Evolutionary conservation across 495 filamentous ascomycete species (phyloP).

Genomic region (Tuber indicum): DNA sequence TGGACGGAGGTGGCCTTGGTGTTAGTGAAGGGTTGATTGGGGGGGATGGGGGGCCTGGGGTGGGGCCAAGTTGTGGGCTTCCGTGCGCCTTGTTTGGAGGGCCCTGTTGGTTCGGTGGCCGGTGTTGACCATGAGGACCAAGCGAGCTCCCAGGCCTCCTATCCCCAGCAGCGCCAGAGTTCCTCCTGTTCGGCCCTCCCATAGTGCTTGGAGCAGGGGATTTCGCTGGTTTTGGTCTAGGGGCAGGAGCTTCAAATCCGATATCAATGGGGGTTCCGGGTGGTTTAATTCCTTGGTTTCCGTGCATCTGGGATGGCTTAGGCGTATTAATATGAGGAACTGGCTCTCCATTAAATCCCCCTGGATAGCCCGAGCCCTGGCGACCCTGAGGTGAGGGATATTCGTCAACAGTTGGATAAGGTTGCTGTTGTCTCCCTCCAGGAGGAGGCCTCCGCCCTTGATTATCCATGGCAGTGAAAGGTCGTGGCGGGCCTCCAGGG

Average conservation of each 20-base stretch:
- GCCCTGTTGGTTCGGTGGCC: slow-evolving; percentile 32
- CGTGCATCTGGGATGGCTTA: slow-evolving; percentile 15
- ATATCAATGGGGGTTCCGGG: slow-evolving; percentile 30
- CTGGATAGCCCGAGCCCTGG: slow-evolving; percentile 22
- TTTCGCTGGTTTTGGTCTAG: slow-evolving; percentile 35
- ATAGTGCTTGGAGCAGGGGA: slow-evolving; percentile 22
- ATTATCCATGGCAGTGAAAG: slow-evolving; percentile 28
- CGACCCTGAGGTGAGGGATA: slow-evolving; percentile 23
- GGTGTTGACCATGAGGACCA: slow-evolving; percentile 21
- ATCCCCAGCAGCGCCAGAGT: slow-evolving; percentile 11
- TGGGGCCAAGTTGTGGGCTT: slow-evolving; percentile 9
- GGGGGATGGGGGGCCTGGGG: slow-evolving; percentile 26
- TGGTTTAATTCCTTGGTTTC: slow-evolving; percentile 10
- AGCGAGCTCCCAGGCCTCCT: slow-evolving; percentile 29
- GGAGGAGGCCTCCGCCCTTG: slow-evolving; percentile 24
- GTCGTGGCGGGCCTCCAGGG: slow-evolving; percentile 27
- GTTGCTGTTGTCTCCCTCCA: slow-evolving; percentile 17
- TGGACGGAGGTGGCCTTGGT: slow-evolving; percentile 34
- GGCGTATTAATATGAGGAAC: slow-evolving; percentile 25
- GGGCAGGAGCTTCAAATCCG: slow-evolving; percentile 39
- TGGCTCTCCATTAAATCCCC: slow-evolving; percentile 23
- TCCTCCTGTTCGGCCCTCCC: slow-evolving; percentile 14
- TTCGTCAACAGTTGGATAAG: not conserved
- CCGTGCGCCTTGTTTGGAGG: slow-evolving; percentile 23
- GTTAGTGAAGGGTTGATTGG: slow-evolving; percentile 35